Evolutionary conservation across 371 early-diverging fungal species (phyloP).

Genomic region (Basidiobolus meristosporus): DNA sequence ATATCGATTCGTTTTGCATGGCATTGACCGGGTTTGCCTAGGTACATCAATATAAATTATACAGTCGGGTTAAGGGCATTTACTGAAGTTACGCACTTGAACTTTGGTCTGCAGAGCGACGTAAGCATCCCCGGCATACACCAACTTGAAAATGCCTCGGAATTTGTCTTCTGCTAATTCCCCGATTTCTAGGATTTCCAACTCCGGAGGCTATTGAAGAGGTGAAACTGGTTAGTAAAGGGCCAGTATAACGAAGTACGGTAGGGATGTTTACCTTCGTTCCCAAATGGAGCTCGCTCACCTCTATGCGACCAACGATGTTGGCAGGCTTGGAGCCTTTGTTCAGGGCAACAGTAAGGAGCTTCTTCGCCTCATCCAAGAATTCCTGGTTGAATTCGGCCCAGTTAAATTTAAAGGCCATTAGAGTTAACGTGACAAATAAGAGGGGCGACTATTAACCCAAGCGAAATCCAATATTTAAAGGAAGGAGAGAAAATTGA

Average conservation of each 20-base stretch:
- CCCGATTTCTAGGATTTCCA: constrained; percentile 94
- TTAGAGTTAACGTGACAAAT: constrained; percentile 8
- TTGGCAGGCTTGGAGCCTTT: constrained; percentile 78
- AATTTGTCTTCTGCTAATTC: constrained; percentile 83
- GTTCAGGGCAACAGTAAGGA: constrained; percentile 79
- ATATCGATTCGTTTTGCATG: constrained; percentile 24
- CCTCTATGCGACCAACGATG: constrained; percentile 75
- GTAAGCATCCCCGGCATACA: constrained; percentile 83
- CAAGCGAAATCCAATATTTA: too few relatives aligned
- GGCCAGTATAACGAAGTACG: not conserved
- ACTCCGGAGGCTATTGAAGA: constrained; percentile 63
- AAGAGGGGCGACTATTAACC: too few relatives aligned
- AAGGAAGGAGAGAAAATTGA: too few relatives aligned
- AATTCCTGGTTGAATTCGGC: constrained; percentile 71
- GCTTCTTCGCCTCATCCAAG: constrained; percentile 59
- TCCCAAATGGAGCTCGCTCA: constrained; percentile 87
- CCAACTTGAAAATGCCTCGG: constrained; percentile 86
- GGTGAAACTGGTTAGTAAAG: not conserved
- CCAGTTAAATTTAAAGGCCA: constrained; percentile 95
- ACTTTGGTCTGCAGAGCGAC: constrained; percentile 86
- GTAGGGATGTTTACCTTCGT: constrained; percentile 34
- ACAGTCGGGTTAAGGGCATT: too few relatives aligned
- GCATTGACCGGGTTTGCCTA: constrained; percentile 68
- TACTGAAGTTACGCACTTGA: constrained; percentile 31
- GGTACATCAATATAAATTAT: not conserved